A percentile compares a stretch with the other conserved stretches of the same genome.
Evolutionary conservation across 2,329 filamentous ascomycete genomes (phyloP).

Genomic region (Exserohilum turcica): DNA sequence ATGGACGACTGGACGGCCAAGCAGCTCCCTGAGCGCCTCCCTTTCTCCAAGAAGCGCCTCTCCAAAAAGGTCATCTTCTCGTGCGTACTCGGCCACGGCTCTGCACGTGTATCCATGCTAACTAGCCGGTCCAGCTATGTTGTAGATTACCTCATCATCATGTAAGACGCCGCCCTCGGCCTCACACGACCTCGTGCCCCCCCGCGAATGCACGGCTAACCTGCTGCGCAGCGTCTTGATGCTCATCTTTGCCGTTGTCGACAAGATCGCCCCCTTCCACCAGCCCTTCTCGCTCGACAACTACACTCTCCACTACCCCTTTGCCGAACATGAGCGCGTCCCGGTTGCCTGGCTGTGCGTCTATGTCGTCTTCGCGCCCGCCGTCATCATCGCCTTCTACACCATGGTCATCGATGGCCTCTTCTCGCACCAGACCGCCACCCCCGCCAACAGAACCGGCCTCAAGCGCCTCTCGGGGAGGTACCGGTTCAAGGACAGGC

Average conservation of each 20-base stretch:
- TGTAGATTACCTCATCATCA: conserved; percentile 63
- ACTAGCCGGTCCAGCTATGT: conserved; percentile 54
- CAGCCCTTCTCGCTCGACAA: conserved; percentile 63
- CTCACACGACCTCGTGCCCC: conserved; percentile 46
- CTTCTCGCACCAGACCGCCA: conserved; percentile 57
- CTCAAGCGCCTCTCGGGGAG: conserved; percentile 49
- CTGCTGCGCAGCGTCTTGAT: conserved; percentile 54
- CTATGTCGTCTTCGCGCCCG: conserved; percentile 57
- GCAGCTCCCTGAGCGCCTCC: conserved; percentile 53
- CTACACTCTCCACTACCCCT: conserved; percentile 63
- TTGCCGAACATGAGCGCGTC: conserved; percentile 60
- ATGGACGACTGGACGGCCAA: conserved; percentile 46
- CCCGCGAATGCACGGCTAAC: conserved; percentile 14
- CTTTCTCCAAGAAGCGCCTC: conserved; percentile 60
- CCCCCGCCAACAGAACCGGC: conserved; percentile 31
- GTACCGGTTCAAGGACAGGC: conserved; percentile 60
- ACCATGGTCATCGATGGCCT: conserved; percentile 63
- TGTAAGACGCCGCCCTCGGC: conserved; percentile 50
- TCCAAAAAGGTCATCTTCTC: conserved; percentile 58
- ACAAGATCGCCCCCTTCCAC: conserved; percentile 61
- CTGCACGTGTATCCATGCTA: conserved; percentile 19
- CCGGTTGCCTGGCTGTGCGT: conserved; percentile 57
- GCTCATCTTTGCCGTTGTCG: conserved; percentile 58
- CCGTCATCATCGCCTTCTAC: conserved; percentile 59
- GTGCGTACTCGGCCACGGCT: conserved; percentile 44